Percentiles rank a stretch among this genome's conserved stretches.
Evolutionary conservation across 805 yeast species (phyloP).

Genomic region (Candida ascalaphidarum): DNA sequence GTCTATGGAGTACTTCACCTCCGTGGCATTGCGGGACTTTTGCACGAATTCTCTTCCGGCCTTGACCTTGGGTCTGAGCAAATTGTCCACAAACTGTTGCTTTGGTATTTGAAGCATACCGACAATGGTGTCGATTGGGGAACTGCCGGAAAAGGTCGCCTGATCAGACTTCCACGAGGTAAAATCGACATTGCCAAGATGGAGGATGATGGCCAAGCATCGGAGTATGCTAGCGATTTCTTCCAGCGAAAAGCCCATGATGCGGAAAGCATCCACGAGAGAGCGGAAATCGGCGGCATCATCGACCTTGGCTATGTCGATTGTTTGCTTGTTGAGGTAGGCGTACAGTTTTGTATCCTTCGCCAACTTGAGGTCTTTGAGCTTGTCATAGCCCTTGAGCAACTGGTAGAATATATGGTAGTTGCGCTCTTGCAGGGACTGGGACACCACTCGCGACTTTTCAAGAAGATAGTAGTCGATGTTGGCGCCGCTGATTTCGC

Average conservation of each 20-base stretch:
- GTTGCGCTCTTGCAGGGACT: slow-evolving; percentile 71
- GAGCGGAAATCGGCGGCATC: slow-evolving; percentile 61
- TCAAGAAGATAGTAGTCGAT: slow-evolving; percentile 93
- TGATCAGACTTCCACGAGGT: slow-evolving; percentile 62
- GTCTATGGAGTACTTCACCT: slow-evolving; percentile 74
- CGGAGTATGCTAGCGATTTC: slow-evolving; percentile 55
- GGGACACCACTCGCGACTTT: slow-evolving; percentile 83
- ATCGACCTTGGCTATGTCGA: slow-evolving; percentile 62
- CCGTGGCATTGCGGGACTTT: slow-evolving; percentile 70
- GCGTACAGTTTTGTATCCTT: slow-evolving; percentile 33
- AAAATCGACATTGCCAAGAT: slow-evolving; percentile 79
- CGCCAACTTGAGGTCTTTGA: slow-evolving; percentile 38
- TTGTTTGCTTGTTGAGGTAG: slow-evolving; percentile 51
- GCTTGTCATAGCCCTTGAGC: slow-evolving; percentile 53
- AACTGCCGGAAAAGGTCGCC: slow-evolving; percentile 52
- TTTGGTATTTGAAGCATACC: slow-evolving; percentile 56
- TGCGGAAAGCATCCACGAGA: slow-evolving; percentile 58
- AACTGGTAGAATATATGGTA: slow-evolving; percentile 92
- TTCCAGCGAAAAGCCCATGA: slow-evolving; percentile 56
- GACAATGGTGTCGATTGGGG: slow-evolving; percentile 43
- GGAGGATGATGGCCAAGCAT: slow-evolving; percentile 68
- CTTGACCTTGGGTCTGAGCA: slow-evolving; percentile 74
- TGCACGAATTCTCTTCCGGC: slow-evolving; percentile 86
- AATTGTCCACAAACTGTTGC: slow-evolving; percentile 43
- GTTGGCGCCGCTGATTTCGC: slow-evolving; percentile 76